Conservation (phyloP, 768 basidiomycete species). For the Brasilioporus rufonigricans region DNA sequence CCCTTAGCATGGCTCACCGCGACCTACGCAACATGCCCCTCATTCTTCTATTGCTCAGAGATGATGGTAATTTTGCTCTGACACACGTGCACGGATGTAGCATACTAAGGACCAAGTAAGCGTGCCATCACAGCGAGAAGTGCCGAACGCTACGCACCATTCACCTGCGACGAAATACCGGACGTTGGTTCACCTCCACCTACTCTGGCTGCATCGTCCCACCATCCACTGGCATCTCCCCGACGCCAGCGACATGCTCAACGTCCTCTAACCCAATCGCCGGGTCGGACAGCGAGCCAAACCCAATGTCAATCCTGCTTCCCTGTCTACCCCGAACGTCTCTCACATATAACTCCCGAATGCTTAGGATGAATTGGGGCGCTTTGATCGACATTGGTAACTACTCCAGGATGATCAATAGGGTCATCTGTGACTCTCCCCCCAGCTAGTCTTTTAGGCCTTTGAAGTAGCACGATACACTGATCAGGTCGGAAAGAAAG, state of each 20-base stretch:
- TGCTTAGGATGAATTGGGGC: not conserved
- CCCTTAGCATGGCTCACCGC: too few relatives aligned
- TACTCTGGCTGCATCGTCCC: not conserved
- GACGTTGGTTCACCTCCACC: not conserved
- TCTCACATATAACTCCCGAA: not conserved
- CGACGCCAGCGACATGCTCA: not conserved
- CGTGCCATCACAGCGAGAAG: too few relatives aligned
- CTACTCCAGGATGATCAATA: not conserved
- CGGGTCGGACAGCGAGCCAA: not conserved
- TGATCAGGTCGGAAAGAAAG: not conserved
- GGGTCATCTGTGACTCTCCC: not conserved
- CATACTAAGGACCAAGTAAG: too few relatives aligned
- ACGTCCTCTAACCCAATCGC: not conserved
- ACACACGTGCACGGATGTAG: too few relatives aligned
- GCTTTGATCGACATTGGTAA: not conserved
- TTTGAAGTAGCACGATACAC: not conserved
- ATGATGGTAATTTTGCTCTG: too few relatives aligned
- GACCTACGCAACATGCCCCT: too few relatives aligned
- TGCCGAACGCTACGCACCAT: too few relatives aligned
- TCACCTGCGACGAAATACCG: not conserved
- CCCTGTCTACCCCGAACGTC: not conserved
- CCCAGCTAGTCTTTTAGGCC: not conserved
- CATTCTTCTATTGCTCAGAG: too few relatives aligned
- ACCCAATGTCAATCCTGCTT: not conserved
- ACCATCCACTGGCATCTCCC: not conserved